A percentile compares a stretch with the other conserved stretches of the same genome.
Evolutionary conservation across 148 eudicot species (phyloP).

Genomic region (Cornus controversa): DNA sequence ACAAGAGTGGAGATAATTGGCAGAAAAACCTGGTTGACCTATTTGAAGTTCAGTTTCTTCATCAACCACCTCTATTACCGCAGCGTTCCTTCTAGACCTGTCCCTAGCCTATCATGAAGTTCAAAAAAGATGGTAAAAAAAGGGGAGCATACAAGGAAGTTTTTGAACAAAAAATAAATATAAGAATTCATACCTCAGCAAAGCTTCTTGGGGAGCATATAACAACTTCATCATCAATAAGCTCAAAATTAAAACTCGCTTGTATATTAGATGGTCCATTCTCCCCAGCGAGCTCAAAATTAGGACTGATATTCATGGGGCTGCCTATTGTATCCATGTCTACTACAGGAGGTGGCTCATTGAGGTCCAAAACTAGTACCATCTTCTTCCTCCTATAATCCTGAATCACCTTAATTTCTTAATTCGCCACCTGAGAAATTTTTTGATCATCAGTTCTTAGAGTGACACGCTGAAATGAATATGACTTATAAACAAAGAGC

Average conservation of each 20-base stretch:
- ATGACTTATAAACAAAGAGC: no score
- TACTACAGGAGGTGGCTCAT: conserved; percentile 1
- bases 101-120: conserved; percentile 19
- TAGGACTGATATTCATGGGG: background rate
- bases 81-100: conserved; percentile 13
- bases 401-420: no score
- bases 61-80: conserved; percentile 14
- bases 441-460: no score
- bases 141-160: background rate
- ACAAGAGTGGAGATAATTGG: background rate
- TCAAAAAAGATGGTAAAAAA: background rate
- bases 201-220: conserved; percentile 28
- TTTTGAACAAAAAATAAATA: no score
- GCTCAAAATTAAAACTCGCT: background rate
- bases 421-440: no score
- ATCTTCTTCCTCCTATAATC: conserved; percentile 4
- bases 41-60: conserved; percentile 1
- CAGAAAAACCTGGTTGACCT: conserved; percentile 19
- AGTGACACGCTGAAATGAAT: no score
- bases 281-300: conserved; percentile 9
- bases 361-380: conserved; percentile 20
- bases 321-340: no score
- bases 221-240: conserved; percentile 23
- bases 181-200: conserved; percentile 15
- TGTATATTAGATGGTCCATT: conserved; percentile 3